Evolutionary conservation across 768 basidiomycete genomes (phyloP).

Genomic region (Tulasnella sp.): DNA sequence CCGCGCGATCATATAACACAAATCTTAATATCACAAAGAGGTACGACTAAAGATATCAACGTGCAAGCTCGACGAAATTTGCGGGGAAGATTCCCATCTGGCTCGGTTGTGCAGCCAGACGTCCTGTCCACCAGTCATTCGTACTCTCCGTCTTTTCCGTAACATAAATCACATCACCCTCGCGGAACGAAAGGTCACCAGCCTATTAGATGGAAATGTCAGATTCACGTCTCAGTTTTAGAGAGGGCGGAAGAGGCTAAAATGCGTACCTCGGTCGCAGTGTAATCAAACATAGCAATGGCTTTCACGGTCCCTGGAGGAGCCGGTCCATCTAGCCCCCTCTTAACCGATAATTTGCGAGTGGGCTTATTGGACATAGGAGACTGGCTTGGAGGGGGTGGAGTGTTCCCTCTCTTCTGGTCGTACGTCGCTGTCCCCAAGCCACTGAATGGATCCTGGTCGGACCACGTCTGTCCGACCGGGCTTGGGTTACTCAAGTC

Average conservation of each 20-base stretch:
- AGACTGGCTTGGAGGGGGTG: conserved; percentile 6
- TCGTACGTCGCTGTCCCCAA: not conserved
- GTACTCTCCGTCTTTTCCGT: conserved; percentile 26
- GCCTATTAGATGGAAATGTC: not conserved
- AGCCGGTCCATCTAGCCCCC: conserved; percentile 2
- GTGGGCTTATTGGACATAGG: conserved; percentile 12
- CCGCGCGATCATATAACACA: not conserved
- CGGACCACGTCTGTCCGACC: conserved; percentile 5
- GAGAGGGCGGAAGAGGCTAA: not conserved
- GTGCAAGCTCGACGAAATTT: conserved; percentile 24
- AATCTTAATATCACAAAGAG: not conserved
- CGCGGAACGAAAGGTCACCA: conserved; percentile 30
- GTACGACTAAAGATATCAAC: not conserved
- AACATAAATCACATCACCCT: conserved; percentile 31
- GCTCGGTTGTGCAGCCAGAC: conserved; percentile 2
- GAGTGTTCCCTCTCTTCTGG: not conserved
- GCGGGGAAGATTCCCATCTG: conserved; percentile 30
- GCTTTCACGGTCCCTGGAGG: conserved; percentile 19
- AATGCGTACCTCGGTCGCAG: conserved; percentile 26
- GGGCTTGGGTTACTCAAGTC: not conserved
- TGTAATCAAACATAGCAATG: conserved; percentile 29
- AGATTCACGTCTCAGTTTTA: not conserved
- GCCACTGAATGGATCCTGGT: not conserved
- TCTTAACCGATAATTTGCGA: conserved; percentile 17
- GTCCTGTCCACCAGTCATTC: conserved; percentile 32